A percentile compares a stretch with the other conserved stretches of the same genome.
phyloP scores from a whole-genome alignment of 1,139 yeast species.

The Kodamaea sp. region DNA sequence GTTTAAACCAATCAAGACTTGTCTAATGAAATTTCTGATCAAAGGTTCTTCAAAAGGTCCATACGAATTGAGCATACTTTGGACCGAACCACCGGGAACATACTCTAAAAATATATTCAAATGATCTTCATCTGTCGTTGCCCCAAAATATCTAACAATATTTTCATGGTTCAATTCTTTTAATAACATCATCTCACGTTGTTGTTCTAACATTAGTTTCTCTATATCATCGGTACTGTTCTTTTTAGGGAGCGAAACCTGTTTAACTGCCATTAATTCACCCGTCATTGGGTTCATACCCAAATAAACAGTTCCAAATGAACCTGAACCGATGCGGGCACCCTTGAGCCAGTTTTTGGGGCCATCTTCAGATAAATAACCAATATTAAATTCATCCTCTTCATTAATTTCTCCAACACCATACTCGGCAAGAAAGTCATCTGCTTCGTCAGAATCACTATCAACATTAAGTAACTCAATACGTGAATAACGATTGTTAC shows the following conservation, averaged over 20 bases:
- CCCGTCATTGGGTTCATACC: constrained; percentile 94
- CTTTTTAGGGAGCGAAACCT: constrained; percentile 65
- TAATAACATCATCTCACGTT: constrained; percentile 77
- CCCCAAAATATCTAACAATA: constrained; percentile 87
- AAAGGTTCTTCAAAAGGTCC: constrained; percentile 93
- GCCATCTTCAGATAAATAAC: constrained; percentile 29
- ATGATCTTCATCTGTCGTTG: constrained; percentile 65
- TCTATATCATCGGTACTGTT: constrained; percentile 41
- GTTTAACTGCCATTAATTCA: constrained; percentile 95
- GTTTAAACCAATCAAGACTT: constrained; percentile 75
- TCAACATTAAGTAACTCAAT: constrained; percentile 49
- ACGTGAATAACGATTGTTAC: constrained; percentile 40
- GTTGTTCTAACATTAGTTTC: constrained; percentile 73
- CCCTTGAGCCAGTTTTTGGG: constrained; percentile 92
- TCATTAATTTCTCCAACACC: constrained; percentile 13
- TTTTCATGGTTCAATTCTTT: constrained; percentile 85
- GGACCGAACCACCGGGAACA: constrained; percentile 96
- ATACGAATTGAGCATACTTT: constrained; percentile 75
- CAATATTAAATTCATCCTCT: constrained; percentile 22
- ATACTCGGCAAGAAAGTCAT: constrained; percentile 23
- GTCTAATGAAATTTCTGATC: constrained; percentile 77
- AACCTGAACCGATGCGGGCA: constrained; percentile 89
- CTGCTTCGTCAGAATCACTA: constrained; percentile 43
- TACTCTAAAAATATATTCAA: constrained; percentile 87
- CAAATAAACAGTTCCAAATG: constrained; percentile 88